These are phyloP conservation scores for Leccinum pseudoinsigne DNA, from an alignment of 1,284 basidiomycete genomes.

Conservation along the genomic window DNA sequence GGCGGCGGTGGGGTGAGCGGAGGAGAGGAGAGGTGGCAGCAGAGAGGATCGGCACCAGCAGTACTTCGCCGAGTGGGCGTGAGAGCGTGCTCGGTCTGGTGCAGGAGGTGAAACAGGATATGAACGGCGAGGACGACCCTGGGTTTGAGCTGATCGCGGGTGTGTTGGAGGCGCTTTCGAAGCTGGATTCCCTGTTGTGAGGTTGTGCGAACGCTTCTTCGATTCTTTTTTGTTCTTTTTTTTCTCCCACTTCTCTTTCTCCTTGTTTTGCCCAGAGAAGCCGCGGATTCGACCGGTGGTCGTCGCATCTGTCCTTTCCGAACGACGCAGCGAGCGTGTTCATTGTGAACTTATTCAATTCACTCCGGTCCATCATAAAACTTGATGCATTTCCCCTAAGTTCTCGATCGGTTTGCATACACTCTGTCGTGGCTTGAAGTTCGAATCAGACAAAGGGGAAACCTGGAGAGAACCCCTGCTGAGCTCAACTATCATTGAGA, in stretches of 20 bases:
- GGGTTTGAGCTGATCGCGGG: conserved; percentile 89
- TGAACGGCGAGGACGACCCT: conserved; percentile 67
- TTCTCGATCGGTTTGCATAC: background rate
- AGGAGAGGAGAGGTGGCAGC: conserved; percentile 37
- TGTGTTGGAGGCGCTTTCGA: conserved; percentile 87
- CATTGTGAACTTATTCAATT: background rate
- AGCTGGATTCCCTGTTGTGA: conserved; percentile 80
- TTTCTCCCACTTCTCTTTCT: conserved; percentile 1
- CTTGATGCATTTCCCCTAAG: background rate
- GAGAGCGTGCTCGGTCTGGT: conserved; percentile 83
- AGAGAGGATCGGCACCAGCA: conserved; percentile 55
- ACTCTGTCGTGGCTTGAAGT: background rate
- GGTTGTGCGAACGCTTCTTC: background rate
- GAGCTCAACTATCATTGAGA: too few species aligned
- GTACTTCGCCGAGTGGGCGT: conserved; percentile 47
- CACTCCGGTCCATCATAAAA: background rate
- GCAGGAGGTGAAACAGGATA: conserved; percentile 78
- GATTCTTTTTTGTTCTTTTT: background rate
- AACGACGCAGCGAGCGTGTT: background rate
- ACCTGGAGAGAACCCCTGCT: background rate
- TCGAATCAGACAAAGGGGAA: background rate
- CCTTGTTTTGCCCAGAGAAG: background rate
- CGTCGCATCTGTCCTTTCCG: background rate
- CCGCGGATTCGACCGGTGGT: background rate
- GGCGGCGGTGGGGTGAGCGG: conserved; percentile 18